Evolutionary conservation across 768 basidiomycete genomes (phyloP).

Genomic region (Mrakia gelida): DNA sequence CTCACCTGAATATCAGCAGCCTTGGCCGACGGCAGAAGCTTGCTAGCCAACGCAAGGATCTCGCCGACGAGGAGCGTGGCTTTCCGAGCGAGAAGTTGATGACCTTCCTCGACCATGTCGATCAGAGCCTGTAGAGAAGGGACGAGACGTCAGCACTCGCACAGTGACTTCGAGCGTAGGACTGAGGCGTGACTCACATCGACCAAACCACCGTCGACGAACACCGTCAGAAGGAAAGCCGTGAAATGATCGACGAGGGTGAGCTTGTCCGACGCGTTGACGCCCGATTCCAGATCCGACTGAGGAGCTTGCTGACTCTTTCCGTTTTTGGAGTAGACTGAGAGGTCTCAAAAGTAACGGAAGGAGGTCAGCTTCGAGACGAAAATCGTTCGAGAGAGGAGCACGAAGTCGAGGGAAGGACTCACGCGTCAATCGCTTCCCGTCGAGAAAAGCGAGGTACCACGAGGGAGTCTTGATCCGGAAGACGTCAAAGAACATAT

Average conservation of each 20-base stretch:
- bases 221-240: conserved; percentile 73
- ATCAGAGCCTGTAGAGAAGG: conserved; percentile 64
- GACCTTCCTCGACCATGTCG: conserved; percentile 74
- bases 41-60: conserved; percentile 78
- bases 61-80: conserved; percentile 89
- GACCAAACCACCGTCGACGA: conserved; percentile 79
- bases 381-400: no score
- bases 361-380: not conserved
- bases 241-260: conserved; percentile 91
- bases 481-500: conserved; percentile 88
- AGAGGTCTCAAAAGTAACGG: not conserved
- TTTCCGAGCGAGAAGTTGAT: conserved; percentile 59
- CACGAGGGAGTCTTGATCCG: conserved; percentile 89
- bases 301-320: conserved; percentile 25
- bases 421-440: conserved; percentile 79
- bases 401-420: not conserved
- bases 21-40: conserved; percentile 71
- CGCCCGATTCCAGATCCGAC: conserved; percentile 33
- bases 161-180: not conserved
- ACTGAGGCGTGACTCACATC: no score
- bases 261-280: conserved; percentile 52
- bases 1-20: conserved; percentile 80
- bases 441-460: conserved; percentile 88
- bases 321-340: conserved; percentile 32
- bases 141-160: not conserved